phyloP scores from a whole-genome alignment of 176 grass and related monocot species.

The Phoenix roebelenii region DNA sequence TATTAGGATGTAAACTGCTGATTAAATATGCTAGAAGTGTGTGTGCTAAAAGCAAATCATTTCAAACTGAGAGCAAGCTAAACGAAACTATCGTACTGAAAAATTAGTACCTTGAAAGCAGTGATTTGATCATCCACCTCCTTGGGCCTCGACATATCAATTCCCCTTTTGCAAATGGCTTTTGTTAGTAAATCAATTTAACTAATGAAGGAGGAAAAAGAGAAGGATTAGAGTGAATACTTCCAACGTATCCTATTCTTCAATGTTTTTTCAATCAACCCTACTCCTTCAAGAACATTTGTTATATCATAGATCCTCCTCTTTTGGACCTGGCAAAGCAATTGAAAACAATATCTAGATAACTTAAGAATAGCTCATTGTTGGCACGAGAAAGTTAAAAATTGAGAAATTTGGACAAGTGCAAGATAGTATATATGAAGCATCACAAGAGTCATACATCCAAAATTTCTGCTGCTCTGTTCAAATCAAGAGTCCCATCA shows the following conservation, averaged over 20 bases:
- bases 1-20: too few species aligned
- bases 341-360: too few species aligned
- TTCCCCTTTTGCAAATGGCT: slow-evolving; percentile 49
- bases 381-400: neutral
- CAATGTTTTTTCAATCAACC: slow-evolving; percentile 77
- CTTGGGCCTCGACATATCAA: slow-evolving; percentile 70
- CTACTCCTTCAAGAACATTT: slow-evolving; percentile 96
- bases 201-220: slow-evolving; percentile 7
- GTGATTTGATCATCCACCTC: slow-evolving; percentile 55
- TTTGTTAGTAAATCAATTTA: slow-evolving; percentile 15
- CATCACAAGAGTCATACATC: slow-evolving; percentile 34
- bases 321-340: slow-evolving; percentile 67
- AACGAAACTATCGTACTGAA: too few species aligned
- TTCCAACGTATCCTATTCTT: slow-evolving; percentile 93
- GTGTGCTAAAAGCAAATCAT: too few species aligned
- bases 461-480: slow-evolving; percentile 74
- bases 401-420: slow-evolving; percentile 5
- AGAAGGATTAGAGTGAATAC: slow-evolving; percentile 25
- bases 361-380: too few species aligned
- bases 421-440: slow-evolving; percentile 1
- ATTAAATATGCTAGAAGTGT: too few species aligned
- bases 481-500: slow-evolving; percentile 93
- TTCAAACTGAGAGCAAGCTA: too few species aligned
- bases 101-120: slow-evolving; percentile 45
- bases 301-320: slow-evolving; percentile 99